Percentiles rank a stretch among this genome's conserved stretches.
These are phyloP conservation scores for Zangia roseola DNA, from an alignment of 768 basidiomycete species.

Conservation along the genomic window DNA sequence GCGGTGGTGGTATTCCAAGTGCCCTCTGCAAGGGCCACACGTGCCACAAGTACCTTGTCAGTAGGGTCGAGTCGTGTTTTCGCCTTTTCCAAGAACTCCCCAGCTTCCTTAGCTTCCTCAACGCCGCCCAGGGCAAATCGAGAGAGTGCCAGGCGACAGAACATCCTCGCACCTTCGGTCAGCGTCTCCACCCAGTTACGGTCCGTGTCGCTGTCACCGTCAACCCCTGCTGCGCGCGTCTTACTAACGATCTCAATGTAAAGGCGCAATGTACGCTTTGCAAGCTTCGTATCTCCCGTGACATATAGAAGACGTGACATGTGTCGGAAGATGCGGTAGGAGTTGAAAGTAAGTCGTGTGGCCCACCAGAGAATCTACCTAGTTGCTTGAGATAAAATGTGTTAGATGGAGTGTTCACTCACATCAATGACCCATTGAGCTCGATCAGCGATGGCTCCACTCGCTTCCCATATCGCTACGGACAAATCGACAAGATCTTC, in stretches of 20 bases:
- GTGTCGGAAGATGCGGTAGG: slow-evolving; percentile 79
- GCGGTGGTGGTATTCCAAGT: slow-evolving; percentile 72
- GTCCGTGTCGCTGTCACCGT: slow-evolving; percentile 60
- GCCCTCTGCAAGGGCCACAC: slow-evolving; percentile 67
- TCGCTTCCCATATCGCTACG: slow-evolving; percentile 78
- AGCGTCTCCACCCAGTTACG: slow-evolving; percentile 74
- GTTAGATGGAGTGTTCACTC: slow-evolving; percentile 29
- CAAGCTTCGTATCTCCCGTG: slow-evolving; percentile 57
- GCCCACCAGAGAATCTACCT: slow-evolving; percentile 89
- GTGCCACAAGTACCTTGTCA: slow-evolving; percentile 55
- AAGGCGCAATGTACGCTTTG: slow-evolving; percentile 72
- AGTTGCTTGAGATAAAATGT: neutral
- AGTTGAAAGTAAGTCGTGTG: slow-evolving; percentile 91
- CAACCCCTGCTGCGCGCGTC: slow-evolving; percentile 55
- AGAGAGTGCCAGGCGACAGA: slow-evolving; percentile 53
- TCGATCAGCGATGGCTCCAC: slow-evolving; percentile 59
- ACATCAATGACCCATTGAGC: slow-evolving; percentile 84
- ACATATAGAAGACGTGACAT: slow-evolving; percentile 73
- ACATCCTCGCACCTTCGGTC: slow-evolving; percentile 73
- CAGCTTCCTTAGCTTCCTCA: slow-evolving; percentile 64
- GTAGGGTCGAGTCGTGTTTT: slow-evolving; percentile 48
- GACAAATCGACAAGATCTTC: slow-evolving; percentile 82
- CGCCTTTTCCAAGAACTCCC: slow-evolving; percentile 57
- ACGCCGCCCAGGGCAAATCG: slow-evolving; percentile 41
- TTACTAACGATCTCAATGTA: slow-evolving; percentile 87